Evolutionary conservation across 495 filamentous ascomycete genomes (phyloP), one percentile per base, ranked within the genome.

Genomic region (Aspergillus bridgeri): DNA sequence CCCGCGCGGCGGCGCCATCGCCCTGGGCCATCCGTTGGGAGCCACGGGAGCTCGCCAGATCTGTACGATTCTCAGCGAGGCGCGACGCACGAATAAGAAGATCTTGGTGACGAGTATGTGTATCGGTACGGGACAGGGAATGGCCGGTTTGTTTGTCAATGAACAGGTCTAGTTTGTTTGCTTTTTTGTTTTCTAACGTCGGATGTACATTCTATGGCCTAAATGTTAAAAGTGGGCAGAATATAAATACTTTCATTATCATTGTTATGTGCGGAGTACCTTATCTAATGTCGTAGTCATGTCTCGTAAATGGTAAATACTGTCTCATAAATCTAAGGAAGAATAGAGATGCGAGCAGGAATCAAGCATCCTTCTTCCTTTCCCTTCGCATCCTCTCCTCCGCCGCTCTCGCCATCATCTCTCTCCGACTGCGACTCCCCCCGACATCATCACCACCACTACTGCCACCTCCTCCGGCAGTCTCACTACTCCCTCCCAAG

Each of bases 101-200:
- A 75, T 95, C 29, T 67, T 93, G 58, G 73, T 95, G 61, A 93
- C 89, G 24, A 90, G 86, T 65, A 95, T 93, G 89, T 93, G 89
- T 68, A 91, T 95, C 68, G 87, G 89, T 22, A 90, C 87, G 27
- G 90, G 86, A 42, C 84, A 86, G 80, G 90, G 89, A 29, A 95
- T 92, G 90, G 90, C 90, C 38, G 90, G 86, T 5, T 69, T 93
- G 71, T 89, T 91, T 75, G 88, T 92, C 20, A 92, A 92, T 62
- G 89, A 91, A 80, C 83, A 87, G 72, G 67, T 77, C 46, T 80
- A 69, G 66, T 27, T 27, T 3, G 62, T 51, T 54, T 51, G 19
- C 23, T 23, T 46, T 19, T 22, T 5, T 17, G 11, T 15, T 49
- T 21, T 13, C 53, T 48, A 42, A 13, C 17, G 13, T n/a, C 51